These are phyloP conservation scores for Prototheca wickerhamii DNA, from an alignment of 163 green algal genomes.

Conservation along the genomic window DNA sequence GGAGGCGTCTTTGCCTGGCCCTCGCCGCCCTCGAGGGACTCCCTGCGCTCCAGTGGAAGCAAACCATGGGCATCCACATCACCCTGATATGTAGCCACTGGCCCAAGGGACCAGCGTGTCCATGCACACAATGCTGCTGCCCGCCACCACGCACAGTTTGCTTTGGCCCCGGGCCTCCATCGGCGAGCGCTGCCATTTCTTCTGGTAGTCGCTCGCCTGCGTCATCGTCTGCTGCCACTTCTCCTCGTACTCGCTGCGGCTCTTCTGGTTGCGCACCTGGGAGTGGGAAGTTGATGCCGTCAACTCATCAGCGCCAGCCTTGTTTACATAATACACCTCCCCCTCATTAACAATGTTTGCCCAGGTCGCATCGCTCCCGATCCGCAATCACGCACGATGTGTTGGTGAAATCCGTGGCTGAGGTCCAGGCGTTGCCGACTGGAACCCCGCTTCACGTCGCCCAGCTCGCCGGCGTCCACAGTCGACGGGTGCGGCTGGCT, in stretches of 20 bases:
- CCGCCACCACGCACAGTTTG: constrained; percentile 7
- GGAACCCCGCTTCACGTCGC: constrained; percentile 11
- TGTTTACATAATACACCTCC: background rate
- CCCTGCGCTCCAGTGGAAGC: background rate
- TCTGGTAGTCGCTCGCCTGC: constrained; percentile 10
- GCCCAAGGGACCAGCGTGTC: background rate
- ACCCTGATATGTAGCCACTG: too few relatives aligned
- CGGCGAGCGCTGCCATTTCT: constrained; percentile 9
- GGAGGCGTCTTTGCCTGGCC: background rate
- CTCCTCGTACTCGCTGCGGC: constrained; percentile 14
- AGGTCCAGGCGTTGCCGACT: constrained; percentile 15
- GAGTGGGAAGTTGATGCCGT: background rate
- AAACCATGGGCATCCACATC: background rate
- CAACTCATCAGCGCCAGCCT: background rate
- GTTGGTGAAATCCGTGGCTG: constrained; percentile 18
- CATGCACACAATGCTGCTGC: background rate
- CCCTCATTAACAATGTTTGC: background rate
- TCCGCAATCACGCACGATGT: constrained; percentile 16
- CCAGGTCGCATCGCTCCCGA: background rate
- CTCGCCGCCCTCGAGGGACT: background rate
- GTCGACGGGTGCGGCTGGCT: too few relatives aligned
- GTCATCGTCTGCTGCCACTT: constrained; percentile 15
- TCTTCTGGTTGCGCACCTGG: constrained; percentile 23
- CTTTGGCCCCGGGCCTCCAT: constrained; percentile 9
- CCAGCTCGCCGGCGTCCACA: too few relatives aligned